These are phyloP conservation scores for Bryum argenteum DNA, from an alignment of 225 moss, liverwort and hornwort species.

Conservation along the genomic window DNA sequence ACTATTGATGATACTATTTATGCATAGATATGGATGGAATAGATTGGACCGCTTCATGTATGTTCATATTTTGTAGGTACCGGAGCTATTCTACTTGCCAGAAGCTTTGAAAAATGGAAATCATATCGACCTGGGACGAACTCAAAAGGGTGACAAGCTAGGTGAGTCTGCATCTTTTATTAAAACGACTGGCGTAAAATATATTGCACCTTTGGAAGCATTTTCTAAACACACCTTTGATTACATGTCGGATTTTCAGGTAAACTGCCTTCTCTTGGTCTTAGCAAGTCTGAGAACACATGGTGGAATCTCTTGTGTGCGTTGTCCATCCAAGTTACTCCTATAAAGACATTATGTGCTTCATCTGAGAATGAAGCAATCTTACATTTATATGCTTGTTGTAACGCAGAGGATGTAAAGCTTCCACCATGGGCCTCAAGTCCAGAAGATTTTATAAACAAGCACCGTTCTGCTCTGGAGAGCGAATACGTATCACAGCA, in stretches of 20 bases:
- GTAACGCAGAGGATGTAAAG: conserved; percentile 70
- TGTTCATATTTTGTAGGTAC: conserved; percentile 55
- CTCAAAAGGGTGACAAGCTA: conserved; percentile 81
- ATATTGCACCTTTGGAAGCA: neutral
- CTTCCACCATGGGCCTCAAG: conserved; percentile 88
- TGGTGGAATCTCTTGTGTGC: neutral
- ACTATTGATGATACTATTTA: neutral
- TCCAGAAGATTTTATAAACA: conserved; percentile 78
- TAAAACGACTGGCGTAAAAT: neutral
- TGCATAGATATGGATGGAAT: conserved; percentile 7
- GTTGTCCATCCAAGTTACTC: conserved; percentile 15
- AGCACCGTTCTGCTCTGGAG: conserved; percentile 86
- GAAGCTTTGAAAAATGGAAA: conserved; percentile 76
- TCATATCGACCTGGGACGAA: conserved; percentile 72
- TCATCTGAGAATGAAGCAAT: neutral
- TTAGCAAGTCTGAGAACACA: conserved; percentile 3
- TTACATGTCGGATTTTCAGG: conserved; percentile 2
- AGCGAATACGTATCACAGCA: conserved; percentile 88
- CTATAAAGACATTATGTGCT: neutral
- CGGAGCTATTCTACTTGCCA: conserved; percentile 87
- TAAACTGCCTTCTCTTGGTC: conserved; percentile 1
- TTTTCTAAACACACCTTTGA: conserved; percentile 3
- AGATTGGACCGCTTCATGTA: conserved; percentile 5
- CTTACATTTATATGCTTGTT: conserved; percentile 1
- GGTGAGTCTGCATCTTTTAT: conserved; percentile 48